Evolutionary conservation across 108 stramenopile species (phyloP).

Genomic region (Skeletonema grethae): DNA sequence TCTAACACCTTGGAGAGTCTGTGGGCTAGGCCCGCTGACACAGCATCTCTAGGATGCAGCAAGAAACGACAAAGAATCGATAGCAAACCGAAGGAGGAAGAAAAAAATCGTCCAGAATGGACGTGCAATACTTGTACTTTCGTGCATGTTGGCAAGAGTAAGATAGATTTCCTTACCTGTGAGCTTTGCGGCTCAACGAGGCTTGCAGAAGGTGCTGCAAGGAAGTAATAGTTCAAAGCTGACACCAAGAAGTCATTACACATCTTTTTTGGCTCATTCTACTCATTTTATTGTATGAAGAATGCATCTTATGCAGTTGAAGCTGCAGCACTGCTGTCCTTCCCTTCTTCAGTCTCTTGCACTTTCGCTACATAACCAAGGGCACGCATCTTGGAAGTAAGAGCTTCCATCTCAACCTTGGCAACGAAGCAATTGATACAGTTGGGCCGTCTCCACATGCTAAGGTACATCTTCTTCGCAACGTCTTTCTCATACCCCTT

Average conservation of each 20-base stretch:
- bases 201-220: background rate
- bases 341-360: slow-evolving; percentile 5
- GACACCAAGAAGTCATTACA: too few species aligned
- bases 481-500: slow-evolving; percentile 77
- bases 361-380: slow-evolving; percentile 39
- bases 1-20: slow-evolving; percentile 5
- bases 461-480: slow-evolving; percentile 71
- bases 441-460: slow-evolving; percentile 77
- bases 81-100: background rate
- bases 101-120: slow-evolving; percentile 10
- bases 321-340: background rate
- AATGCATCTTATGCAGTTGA: background rate
- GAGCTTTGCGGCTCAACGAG: slow-evolving; percentile 26
- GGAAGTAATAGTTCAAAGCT: background rate
- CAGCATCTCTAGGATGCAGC: background rate
- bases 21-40: slow-evolving; percentile 12
- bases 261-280: background rate
- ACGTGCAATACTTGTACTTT: slow-evolving; percentile 26
- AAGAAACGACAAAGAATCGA: slow-evolving; percentile 14
- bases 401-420: slow-evolving; percentile 79
- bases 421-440: slow-evolving; percentile 70
- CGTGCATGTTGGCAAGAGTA: slow-evolving; percentile 11
- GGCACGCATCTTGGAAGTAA: slow-evolving; percentile 61
- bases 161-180: slow-evolving; percentile 20
- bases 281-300: background rate